Evolutionary conservation across 768 basidiomycete genomes (phyloP).

Genomic region (Leccinellum luteum): DNA sequence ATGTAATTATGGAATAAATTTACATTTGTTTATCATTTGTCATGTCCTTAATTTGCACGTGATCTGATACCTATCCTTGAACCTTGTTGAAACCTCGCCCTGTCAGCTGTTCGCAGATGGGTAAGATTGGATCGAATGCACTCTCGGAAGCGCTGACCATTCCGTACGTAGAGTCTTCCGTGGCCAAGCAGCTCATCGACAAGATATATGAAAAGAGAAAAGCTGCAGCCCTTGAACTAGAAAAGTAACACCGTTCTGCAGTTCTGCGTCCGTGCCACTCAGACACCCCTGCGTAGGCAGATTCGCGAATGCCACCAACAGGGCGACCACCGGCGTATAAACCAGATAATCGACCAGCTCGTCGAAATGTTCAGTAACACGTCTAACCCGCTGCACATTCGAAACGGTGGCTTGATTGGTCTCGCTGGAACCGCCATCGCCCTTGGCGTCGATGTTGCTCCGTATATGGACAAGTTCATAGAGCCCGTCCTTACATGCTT

Average conservation of each 20-base stretch:
- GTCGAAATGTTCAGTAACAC: conserved; percentile 90
- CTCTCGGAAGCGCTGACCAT: neutral
- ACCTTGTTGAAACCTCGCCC: neutral
- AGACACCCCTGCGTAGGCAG: conserved; percentile 47
- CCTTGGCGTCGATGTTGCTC: conserved; percentile 86
- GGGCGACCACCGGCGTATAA: conserved; percentile 78
- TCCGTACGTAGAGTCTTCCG: conserved; percentile 63
- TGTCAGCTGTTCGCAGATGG: conserved; percentile 13
- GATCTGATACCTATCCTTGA: conserved; percentile 1
- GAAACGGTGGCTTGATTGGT: conserved; percentile 95
- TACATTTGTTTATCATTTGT: neutral
- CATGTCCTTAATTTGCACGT: conserved; percentile 1
- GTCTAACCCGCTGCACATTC: conserved; percentile 79
- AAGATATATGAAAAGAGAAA: conserved; percentile 97
- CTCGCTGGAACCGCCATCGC: conserved; percentile 98
- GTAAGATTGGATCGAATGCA: conserved; percentile 3
- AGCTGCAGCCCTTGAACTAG: conserved; percentile 90
- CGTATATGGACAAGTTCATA: conserved; percentile 92
- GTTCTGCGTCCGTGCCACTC: conserved; percentile 3
- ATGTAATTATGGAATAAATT: neutral
- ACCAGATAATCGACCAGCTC: conserved; percentile 88
- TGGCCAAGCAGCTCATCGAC: conserved; percentile 81
- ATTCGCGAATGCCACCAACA: conserved; percentile 84
- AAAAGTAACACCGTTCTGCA: conserved; percentile 59
- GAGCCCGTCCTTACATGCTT: conserved; percentile 89